These are phyloP conservation scores for Paraphoma chrysanthemicola DNA, from an alignment of 2,329 filamentous ascomycete species.

Conservation along the genomic window DNA sequence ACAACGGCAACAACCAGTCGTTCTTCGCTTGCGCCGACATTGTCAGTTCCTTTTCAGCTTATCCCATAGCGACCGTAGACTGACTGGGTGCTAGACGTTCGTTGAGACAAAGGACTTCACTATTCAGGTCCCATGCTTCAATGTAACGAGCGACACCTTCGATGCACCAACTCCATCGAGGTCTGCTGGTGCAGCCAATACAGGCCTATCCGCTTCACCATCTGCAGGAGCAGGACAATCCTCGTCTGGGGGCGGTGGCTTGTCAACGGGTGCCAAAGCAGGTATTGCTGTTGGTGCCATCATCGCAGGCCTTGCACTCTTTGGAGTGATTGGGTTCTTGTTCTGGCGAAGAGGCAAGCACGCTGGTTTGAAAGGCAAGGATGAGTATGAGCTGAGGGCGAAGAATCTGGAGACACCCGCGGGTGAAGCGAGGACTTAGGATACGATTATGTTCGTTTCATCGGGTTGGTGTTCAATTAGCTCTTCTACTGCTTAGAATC, in stretches of 20 bases:
- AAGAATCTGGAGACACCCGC: constrained; percentile 19
- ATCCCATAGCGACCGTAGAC: neutral
- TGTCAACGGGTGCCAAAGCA: constrained; percentile 53
- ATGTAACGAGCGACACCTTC: constrained; percentile 50
- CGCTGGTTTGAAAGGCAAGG: constrained; percentile 25
- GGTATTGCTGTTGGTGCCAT: constrained; percentile 50
- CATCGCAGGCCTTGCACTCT: constrained; percentile 26
- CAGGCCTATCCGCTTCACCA: constrained; percentile 26
- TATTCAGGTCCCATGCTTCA: constrained; percentile 55
- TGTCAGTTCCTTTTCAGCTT: constrained; percentile 13
- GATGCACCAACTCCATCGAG: constrained; percentile 26
- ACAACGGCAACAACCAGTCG: constrained; percentile 47
- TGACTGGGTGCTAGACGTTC: constrained; percentile 37
- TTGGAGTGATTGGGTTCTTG: constrained; percentile 31
- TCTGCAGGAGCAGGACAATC: constrained; percentile 15
- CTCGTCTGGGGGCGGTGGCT: constrained; percentile 16
- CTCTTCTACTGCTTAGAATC: neutral
- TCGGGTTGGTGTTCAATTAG: no score
- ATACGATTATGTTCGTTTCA: neutral
- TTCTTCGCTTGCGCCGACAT: constrained; percentile 59
- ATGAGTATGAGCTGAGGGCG: constrained; percentile 34
- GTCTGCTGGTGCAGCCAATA: constrained; percentile 25
- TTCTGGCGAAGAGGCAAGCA: constrained; percentile 26
- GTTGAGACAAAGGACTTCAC: constrained; percentile 50
- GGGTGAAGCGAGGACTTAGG: constrained; percentile 1